Percentiles rank a stretch among this genome's conserved stretches.
phyloP scores from a whole-genome alignment of 441 rosid genomes.

The Jatropha multifida region DNA sequence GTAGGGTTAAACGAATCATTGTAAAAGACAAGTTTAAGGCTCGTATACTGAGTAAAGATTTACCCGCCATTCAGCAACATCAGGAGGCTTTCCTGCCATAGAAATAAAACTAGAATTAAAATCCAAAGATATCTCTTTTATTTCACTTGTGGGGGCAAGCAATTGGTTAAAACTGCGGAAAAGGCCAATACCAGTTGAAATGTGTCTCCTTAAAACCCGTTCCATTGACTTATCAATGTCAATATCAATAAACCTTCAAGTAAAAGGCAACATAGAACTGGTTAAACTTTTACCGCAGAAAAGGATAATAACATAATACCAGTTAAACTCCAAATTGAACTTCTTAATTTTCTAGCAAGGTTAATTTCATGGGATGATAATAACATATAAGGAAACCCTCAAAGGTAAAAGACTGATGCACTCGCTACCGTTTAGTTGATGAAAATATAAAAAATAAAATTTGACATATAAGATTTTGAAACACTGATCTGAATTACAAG shows the following conservation, averaged over 20 bases:
- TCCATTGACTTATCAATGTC: slow-evolving; percentile 74
- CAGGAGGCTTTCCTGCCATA: slow-evolving; percentile 62
- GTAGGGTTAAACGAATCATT: background rate
- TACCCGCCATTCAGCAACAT: slow-evolving; percentile 88
- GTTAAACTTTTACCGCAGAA: slow-evolving; percentile 5
- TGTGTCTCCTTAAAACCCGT: slow-evolving; percentile 72
- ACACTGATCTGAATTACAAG: background rate
- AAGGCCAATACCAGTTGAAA: slow-evolving; percentile 56
- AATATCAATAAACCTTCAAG: slow-evolving; percentile 71
- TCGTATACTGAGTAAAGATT: slow-evolving; percentile 10
- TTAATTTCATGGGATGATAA: slow-evolving; percentile 2
- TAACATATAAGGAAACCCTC: background rate
- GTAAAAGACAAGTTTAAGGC: background rate
- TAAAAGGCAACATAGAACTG: slow-evolving; percentile 16
- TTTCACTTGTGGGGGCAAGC: background rate
- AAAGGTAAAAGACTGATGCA: background rate
- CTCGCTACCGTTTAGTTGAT: background rate
- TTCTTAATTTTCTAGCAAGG: background rate
- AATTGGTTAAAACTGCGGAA: slow-evolving; percentile 7
- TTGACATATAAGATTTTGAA: background rate
- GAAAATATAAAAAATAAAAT: background rate
- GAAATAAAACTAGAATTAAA: slow-evolving; percentile 2
- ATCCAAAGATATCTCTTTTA: background rate
- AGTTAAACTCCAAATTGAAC: too few relatives aligned
- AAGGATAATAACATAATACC: background rate